Conservation (phyloP, 2,329 filamentous ascomycete genomes). For the Pseudogymnoascus sp. region DNA sequence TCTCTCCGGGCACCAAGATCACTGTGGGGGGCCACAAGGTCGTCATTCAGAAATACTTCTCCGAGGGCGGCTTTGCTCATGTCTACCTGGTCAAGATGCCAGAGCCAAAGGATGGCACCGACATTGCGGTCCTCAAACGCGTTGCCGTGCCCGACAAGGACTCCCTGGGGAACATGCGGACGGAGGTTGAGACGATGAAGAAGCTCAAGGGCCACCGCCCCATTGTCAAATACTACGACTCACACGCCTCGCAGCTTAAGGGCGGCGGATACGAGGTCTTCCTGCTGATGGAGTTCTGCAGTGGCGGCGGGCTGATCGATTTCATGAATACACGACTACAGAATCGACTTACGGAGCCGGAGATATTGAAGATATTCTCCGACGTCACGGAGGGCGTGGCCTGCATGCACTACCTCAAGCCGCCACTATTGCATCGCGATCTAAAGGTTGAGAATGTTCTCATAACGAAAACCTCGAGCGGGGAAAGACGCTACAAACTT, state of each 20-base stretch:
- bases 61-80: conserved; percentile 95
- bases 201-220: conserved; percentile 92
- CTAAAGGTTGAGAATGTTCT: conserved; percentile 97
- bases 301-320: conserved; percentile 91
- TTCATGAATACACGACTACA: conserved; percentile 99
- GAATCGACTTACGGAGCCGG: conserved; percentile 91
- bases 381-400: conserved; percentile 95
- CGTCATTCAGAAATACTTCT: conserved; percentile 93
- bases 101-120: conserved; percentile 39
- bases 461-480: conserved; percentile 57
- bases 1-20: conserved; percentile 90
- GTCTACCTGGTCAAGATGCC: conserved; percentile 92
- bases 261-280: conserved; percentile 97
- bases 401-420: conserved; percentile 98
- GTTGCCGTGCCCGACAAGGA: conserved; percentile 97
- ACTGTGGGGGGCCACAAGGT: conserved; percentile 90
- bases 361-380: conserved; percentile 94
- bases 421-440: conserved; percentile 84
- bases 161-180: conserved; percentile 89
- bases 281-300: conserved; percentile 95
- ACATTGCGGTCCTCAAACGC: conserved; percentile 49
- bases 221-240: conserved; percentile 98
- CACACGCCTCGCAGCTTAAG: conserved; percentile 88
- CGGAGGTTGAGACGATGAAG: conserved; percentile 99
- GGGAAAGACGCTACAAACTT: conserved; percentile 78